These are phyloP conservation scores for Nicotiana tabacum DNA, from an alignment of 257 asterid species.

Conservation along the genomic window DNA sequence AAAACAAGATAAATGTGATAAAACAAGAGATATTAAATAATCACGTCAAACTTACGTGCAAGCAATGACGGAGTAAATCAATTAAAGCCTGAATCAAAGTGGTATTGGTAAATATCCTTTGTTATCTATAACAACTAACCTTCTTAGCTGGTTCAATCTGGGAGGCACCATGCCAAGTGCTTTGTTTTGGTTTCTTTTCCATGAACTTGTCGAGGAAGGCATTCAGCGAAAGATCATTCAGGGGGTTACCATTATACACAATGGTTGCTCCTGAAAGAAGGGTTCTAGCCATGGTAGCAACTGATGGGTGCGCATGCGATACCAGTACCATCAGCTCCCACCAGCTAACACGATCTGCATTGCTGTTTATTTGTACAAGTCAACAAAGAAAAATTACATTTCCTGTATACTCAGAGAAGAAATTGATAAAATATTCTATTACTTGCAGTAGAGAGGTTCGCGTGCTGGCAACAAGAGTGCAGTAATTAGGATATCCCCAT, in stretches of 20 bases:
- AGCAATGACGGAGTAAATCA: background rate
- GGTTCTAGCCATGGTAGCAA: conserved; percentile 88
- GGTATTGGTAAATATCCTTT: background rate
- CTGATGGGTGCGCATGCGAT: conserved; percentile 90
- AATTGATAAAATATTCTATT: background rate
- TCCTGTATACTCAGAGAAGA: background rate
- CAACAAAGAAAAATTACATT: background rate
- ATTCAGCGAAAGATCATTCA: conserved; percentile 69
- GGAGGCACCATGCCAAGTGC: conserved; percentile 86
- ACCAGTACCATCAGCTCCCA: conserved; percentile 83
- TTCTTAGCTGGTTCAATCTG: conserved; percentile 89
- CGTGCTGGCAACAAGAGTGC: background rate
- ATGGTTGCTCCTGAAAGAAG: conserved; percentile 86
- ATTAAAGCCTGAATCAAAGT: background rate
- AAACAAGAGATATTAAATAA: background rate
- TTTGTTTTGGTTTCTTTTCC: conserved; percentile 92
- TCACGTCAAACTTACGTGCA: too few species aligned
- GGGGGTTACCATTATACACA: conserved; percentile 80
- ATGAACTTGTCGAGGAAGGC: conserved; percentile 91
- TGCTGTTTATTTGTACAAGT: conserved; percentile 42
- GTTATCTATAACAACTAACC: conserved; percentile 28
- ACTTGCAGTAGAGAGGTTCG: background rate
- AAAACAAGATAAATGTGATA: background rate
- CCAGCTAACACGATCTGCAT: conserved; percentile 86
- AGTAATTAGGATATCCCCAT: too few species aligned